Percentiles rank a stretch among this genome's conserved stretches.
Evolutionary conservation across 768 basidiomycete species (phyloP).

Genomic region (Leccinum broughii): DNA sequence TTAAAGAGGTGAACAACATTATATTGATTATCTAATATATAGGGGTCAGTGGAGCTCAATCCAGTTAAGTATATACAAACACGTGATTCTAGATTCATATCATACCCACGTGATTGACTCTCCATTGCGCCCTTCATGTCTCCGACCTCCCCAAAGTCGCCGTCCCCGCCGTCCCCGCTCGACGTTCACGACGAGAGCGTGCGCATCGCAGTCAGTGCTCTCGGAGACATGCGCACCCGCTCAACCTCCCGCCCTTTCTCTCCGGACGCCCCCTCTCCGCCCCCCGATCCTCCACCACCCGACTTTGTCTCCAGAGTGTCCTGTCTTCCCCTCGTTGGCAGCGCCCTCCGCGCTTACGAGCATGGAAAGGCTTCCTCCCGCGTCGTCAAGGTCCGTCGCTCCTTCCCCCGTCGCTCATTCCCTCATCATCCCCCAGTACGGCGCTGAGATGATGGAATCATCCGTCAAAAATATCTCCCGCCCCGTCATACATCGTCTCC

Average conservation of each 20-base stretch:
- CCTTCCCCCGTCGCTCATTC: slow-evolving; percentile 13
- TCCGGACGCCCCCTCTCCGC: slow-evolving; percentile 8
- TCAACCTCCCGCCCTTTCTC: slow-evolving; percentile 1
- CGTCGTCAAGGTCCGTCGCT: slow-evolving; percentile 70
- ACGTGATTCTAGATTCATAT: not conserved
- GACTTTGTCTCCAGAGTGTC: slow-evolving; percentile 59
- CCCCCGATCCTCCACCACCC: slow-evolving; percentile 13
- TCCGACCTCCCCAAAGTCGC: not conserved
- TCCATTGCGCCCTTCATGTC: slow-evolving; percentile 1
- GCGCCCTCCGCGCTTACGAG: slow-evolving; percentile 74
- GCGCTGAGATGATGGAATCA: slow-evolving; percentile 85
- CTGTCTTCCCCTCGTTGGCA: slow-evolving; percentile 60
- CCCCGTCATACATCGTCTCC: slow-evolving; percentile 78
- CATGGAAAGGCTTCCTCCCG: slow-evolving; percentile 81
- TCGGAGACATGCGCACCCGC: slow-evolving; percentile 58
- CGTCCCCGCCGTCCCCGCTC: slow-evolving; percentile 24
- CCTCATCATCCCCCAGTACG: slow-evolving; percentile 53
- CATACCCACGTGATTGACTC: slow-evolving; percentile 11
- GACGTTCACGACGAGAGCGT: slow-evolving; percentile 73
- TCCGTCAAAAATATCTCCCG: slow-evolving; percentile 78
- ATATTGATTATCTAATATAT: not conserved
- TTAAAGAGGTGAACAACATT: not conserved
- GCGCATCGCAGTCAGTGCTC: slow-evolving; percentile 72
- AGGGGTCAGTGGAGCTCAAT: not conserved
- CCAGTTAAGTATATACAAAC: not conserved